phyloP scores from a whole-genome alignment of 257 asterid species.

The Voacanga thouarsii region DNA sequence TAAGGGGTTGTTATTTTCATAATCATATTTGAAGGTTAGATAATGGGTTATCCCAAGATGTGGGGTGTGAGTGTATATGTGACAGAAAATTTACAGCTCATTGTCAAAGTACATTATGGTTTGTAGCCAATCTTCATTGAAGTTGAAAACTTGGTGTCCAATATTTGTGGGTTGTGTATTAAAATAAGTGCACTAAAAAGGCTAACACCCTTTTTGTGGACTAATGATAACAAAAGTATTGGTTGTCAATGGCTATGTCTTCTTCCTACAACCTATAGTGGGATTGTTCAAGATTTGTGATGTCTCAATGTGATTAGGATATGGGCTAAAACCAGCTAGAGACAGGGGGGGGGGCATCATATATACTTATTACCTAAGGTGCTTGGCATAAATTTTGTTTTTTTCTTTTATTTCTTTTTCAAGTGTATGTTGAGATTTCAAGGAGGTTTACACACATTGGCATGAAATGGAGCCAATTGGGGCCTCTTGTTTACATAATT shows the following conservation, averaged over 20 bases:
- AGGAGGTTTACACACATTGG: no score
- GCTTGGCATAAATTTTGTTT: background rate
- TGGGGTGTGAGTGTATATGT: conserved; percentile 3
- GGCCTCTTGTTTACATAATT: no score
- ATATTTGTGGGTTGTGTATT: background rate
- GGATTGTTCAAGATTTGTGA: background rate
- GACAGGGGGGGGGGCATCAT: background rate
- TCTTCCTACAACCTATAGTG: background rate
- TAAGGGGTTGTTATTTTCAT: no score
- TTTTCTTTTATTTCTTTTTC: no score
- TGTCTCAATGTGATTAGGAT: background rate
- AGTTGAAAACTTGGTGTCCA: background rate
- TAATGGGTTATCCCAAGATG: background rate
- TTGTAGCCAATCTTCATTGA: conserved; percentile 4
- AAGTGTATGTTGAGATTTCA: no score
- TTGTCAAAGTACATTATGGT: conserved; percentile 8
- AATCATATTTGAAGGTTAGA: conserved; percentile 11
- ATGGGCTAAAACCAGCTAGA: background rate
- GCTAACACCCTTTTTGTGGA: background rate
- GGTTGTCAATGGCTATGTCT: background rate
- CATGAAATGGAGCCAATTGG: no score
- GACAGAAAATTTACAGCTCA: conserved; percentile 41
- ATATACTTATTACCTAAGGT: background rate
- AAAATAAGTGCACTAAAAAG: background rate
- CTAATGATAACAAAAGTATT: background rate